Conservation (phyloP, 2,329 filamentous ascomycete genomes). For the Didymellaceae sp. region DNA sequence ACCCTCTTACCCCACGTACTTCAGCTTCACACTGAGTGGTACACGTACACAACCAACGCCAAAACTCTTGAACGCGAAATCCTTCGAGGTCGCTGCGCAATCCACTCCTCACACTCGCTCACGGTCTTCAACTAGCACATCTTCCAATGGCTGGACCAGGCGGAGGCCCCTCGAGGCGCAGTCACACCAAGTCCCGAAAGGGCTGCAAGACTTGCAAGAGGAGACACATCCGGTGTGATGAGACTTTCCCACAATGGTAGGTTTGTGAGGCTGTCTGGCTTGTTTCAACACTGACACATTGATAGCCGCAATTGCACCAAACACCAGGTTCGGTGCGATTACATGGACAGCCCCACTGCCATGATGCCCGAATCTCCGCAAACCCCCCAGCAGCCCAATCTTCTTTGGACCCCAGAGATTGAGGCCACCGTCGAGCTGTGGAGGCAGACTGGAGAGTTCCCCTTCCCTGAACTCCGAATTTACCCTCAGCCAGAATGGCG, state of each 20-base stretch:
- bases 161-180: conserved; percentile 86
- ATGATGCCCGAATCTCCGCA: conserved; percentile 62
- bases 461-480: conserved; percentile 80
- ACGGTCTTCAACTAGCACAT: background rate
- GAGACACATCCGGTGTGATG: conserved; percentile 96
- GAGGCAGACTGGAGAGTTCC: conserved; percentile 83
- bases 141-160: conserved; percentile 84
- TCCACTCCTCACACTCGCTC: conserved; percentile 26
- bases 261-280: conserved; percentile 30
- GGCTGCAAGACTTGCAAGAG: conserved; percentile 98
- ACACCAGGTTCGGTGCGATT: conserved; percentile 97
- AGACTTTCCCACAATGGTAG: conserved; percentile 97
- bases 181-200: conserved; percentile 98
- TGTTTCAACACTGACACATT: conserved; percentile 27
- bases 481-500: conserved; percentile 77
- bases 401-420: conserved; percentile 87
- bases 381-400: conserved; percentile 62
- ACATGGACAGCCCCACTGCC: conserved; percentile 82
- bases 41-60: conserved; percentile 20
- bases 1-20: conserved; percentile 21
- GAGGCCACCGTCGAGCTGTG: conserved; percentile 82
- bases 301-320: conserved; percentile 95
- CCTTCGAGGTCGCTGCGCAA: conserved; percentile 18
- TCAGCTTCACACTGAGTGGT: conserved; percentile 18
- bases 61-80: conserved; percentile 20